Evolutionary conservation across 1,284 basidiomycete genomes (phyloP).

Genomic region (Ceratobasidium theobromae): DNA sequence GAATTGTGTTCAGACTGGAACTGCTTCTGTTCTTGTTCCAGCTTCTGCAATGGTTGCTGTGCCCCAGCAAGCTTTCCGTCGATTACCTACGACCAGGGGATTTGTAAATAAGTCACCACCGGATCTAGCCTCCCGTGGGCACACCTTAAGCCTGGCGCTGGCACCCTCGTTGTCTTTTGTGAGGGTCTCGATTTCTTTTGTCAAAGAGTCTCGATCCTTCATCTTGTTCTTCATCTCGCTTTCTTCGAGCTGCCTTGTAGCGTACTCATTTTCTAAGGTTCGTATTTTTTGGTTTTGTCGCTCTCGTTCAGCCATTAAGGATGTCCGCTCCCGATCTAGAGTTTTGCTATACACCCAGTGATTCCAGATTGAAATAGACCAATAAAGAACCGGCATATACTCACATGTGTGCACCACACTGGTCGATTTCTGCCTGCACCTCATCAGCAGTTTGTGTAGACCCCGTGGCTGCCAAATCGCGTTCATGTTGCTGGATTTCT

Average conservation of each 20-base stretch:
- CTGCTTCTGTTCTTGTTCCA: constrained; percentile 62
- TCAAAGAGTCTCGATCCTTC: constrained; percentile 32
- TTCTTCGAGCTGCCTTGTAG: constrained; percentile 55
- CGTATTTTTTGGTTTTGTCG: constrained; percentile 60
- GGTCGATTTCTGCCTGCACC: constrained; percentile 73
- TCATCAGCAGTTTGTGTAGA: constrained; percentile 81
- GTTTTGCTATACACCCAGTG: constrained; percentile 56
- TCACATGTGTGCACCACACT: constrained; percentile 65
- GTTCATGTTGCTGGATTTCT: constrained; percentile 69
- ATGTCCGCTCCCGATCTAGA: constrained; percentile 67
- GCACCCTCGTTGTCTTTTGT: constrained; percentile 40
- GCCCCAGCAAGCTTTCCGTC: constrained; percentile 64
- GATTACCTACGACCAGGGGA: constrained; percentile 53
- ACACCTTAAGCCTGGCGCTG: constrained; percentile 53
- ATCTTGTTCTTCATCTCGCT: constrained; percentile 37
- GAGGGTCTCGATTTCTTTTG: constrained; percentile 32
- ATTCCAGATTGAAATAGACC: background rate
- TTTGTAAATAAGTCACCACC: background rate
- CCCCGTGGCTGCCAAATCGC: constrained; percentile 67
- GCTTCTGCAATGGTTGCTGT: constrained; percentile 64
- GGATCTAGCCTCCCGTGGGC: background rate
- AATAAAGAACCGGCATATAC: constrained; percentile 40
- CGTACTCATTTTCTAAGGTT: constrained; percentile 49
- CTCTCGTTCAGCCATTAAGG: constrained; percentile 64
- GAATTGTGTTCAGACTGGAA: constrained; percentile 56